Conservation (phyloP, 768 basidiomycete species). For the Tricholoma matsutake region DNA sequence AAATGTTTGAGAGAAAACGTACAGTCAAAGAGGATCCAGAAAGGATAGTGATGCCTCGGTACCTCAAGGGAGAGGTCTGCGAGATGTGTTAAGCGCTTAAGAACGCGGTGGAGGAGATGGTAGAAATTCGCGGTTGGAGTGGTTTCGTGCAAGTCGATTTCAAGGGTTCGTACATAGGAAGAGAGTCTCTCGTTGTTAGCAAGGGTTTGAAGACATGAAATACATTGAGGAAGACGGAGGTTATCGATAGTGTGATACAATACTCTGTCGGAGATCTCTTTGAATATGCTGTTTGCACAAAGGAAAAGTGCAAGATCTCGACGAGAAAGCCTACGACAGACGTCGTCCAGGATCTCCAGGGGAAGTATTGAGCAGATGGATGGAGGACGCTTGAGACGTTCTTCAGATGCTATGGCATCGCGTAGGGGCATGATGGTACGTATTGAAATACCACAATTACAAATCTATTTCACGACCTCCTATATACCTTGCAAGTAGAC, state of each 20-base stretch:
- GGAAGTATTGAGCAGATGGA: slow-evolving; percentile 21
- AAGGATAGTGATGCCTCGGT: slow-evolving; percentile 35
- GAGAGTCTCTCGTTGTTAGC: slow-evolving; percentile 34
- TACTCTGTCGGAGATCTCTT: slow-evolving; percentile 24
- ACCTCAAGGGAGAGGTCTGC: slow-evolving; percentile 49
- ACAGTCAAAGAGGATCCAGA: slow-evolving; percentile 48
- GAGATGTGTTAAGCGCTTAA: slow-evolving; percentile 38
- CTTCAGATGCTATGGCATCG: no score
- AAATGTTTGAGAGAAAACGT: slow-evolving; percentile 44
- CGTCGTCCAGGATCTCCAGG: slow-evolving; percentile 31
- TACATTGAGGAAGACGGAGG: slow-evolving; percentile 23
- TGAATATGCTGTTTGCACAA: slow-evolving; percentile 25
- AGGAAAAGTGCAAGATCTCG: slow-evolving; percentile 21
- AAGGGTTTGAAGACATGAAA: slow-evolving; percentile 40
- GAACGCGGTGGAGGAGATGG: slow-evolving; percentile 42
- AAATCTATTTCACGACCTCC: no score
- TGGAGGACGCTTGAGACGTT: neutral
- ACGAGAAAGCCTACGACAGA: slow-evolving; percentile 20
- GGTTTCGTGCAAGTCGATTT: slow-evolving; percentile 39
- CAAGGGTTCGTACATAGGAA: slow-evolving; percentile 41
- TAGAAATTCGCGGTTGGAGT: slow-evolving; percentile 47
- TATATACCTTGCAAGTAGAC: no score
- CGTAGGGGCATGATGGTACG: no score
- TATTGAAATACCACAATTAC: no score
- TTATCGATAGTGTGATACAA: slow-evolving; percentile 35